Evolutionary conservation across 176 grass and related monocot species (phyloP), one percentile per base, ranked within the genome.

Genomic region (Aegilops umbellulata): DNA sequence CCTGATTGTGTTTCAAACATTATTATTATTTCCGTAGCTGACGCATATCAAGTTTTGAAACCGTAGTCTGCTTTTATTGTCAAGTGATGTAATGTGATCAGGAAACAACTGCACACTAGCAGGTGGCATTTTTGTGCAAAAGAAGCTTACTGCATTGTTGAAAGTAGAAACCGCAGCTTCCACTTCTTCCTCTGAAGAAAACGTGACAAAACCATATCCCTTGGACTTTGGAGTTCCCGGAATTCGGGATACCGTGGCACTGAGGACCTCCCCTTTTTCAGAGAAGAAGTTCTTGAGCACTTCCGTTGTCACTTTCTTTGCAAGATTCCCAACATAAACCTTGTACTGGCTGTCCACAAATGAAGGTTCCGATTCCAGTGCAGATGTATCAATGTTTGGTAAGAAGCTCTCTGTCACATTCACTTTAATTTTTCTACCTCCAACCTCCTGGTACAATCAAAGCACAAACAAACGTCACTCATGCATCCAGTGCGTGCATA

Each of bases 281-380:
- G 94, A 91, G 62, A 99, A 99, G 90, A 96, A 96, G 5, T 96
- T 93, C 77, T 84, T 88, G 71, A 99, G 97, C 49, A 94, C 63
- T 38, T 99, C 92, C 0, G 90, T 86, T 10, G 92, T 99, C 29
- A 99, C 94, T 11, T 82, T 91, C 76, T 93, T 99, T 0, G 94
- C 94, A 73, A 99, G 88, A 88, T 99, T 99, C 73, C 92, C 97
- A 71, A 99, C 92, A 65, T 99, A 99, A 88, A 96, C 94, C 88
- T 99, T 99, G 76, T 96, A 91, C 15, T 93, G 94, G 78, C 92
- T 99, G 70, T 99, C 94, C 6, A 99, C 81, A 85, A 99, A 96
- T n/a, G 86, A 76, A 31, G 94, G 88, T 20, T 96, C 97, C 6
- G 87, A n/a, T 60, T 79, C 88, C 80, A 88, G 90, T n/a, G 76